Conservation (phyloP, 495 filamentous ascomycete species). For the Penicillium bialowiezense region DNA sequence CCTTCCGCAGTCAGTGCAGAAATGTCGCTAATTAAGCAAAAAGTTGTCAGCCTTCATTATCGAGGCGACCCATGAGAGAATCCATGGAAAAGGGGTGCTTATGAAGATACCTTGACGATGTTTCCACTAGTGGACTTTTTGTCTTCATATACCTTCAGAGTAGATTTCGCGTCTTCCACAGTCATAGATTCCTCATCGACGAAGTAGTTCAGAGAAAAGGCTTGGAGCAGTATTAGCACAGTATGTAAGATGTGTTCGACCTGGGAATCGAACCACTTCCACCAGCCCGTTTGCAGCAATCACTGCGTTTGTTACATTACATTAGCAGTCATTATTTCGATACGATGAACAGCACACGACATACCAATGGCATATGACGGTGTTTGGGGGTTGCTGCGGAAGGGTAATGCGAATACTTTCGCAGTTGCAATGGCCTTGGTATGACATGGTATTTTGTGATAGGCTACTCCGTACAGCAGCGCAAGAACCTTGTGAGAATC, state of each 20-base stretch:
- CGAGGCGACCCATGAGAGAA: too few species aligned
- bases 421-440: constrained; percentile 31
- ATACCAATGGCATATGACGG: constrained; percentile 29
- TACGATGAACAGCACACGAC: neutral
- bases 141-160: constrained; percentile 17
- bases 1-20: constrained; percentile 33
- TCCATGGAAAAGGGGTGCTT: too few species aligned
- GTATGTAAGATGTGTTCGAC: neutral
- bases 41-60: too few species aligned
- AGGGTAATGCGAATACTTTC: constrained; percentile 28
- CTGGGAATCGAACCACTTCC: constrained; percentile 12
- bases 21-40: too few species aligned
- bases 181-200: constrained; percentile 13
- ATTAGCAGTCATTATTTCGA: neutral
- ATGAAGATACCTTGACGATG: constrained; percentile 11
- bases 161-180: constrained; percentile 15
- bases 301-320: constrained; percentile 8
- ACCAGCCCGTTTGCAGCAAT: constrained; percentile 22
- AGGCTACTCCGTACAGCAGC: neutral
- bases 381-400: constrained; percentile 14
- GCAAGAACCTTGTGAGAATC: neutral
- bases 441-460: constrained; percentile 16
- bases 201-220: constrained; percentile 28
- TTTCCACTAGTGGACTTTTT: constrained; percentile 16
- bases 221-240: constrained; percentile 6